A percentile compares a stretch with the other conserved stretches of the same genome.
Conservation (phyloP, 768 basidiomycete species). For the Porphyrellus cyaneotinctus region DNA sequence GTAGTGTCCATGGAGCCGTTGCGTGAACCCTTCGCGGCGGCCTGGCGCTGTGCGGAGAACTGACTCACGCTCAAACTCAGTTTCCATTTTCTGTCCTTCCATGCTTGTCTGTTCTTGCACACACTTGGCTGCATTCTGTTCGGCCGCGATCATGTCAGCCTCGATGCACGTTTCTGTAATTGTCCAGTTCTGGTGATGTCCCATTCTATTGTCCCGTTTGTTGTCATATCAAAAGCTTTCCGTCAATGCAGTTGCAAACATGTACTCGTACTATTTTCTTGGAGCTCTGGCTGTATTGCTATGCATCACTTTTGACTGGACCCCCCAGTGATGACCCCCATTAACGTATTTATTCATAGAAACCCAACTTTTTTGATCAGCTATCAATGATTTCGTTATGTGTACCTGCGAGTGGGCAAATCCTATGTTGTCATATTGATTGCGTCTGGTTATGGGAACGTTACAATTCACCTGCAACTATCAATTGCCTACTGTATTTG, state of each 20-base stretch:
- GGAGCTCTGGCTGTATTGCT: constrained; percentile 28
- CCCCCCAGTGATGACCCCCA: constrained; percentile 1
- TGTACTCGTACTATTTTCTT: constrained; percentile 30
- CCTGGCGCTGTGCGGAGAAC: constrained; percentile 18
- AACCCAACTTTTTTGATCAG: constrained; percentile 21
- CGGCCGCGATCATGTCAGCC: constrained; percentile 1
- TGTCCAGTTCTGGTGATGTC: constrained; percentile 16
- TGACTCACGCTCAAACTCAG: constrained; percentile 1
- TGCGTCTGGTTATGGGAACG: constrained; percentile 4
- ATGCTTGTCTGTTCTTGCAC: constrained; percentile 21
- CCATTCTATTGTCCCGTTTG: constrained; percentile 17
- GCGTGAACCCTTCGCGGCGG: constrained; percentile 21
- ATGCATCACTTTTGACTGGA: constrained; percentile 21
- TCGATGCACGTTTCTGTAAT: constrained; percentile 18
- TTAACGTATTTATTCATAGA: constrained; percentile 22
- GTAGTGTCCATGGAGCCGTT: constrained; percentile 28
- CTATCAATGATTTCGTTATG: constrained; percentile 26
- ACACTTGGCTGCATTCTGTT: constrained; percentile 18
- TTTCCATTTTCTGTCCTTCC: constrained; percentile 8
- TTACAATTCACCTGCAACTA: background rate
- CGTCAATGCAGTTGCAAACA: constrained; percentile 8
- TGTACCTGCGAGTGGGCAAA: constrained; percentile 13
- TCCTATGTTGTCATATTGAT: constrained; percentile 10
- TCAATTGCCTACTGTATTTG: constrained; percentile 1
- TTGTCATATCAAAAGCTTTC: constrained; percentile 23